A percentile compares a stretch with the other conserved stretches of the same genome.
These are phyloP conservation scores for Ceratocystis diversiconidia DNA, from an alignment of 2,329 filamentous ascomycete species.

Conservation along the genomic window DNA sequence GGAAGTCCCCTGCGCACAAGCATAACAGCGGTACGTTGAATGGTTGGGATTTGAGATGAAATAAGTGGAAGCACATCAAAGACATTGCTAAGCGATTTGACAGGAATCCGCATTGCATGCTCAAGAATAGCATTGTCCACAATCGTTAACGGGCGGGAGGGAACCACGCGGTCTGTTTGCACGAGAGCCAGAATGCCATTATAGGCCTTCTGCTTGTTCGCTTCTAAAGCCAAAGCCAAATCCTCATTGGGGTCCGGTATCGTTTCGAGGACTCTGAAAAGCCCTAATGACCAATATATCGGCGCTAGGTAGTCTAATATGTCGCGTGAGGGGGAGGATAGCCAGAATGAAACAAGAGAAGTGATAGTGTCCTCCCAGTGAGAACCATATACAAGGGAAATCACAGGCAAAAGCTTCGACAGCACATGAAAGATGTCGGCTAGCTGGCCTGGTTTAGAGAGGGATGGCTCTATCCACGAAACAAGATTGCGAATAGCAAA, in stretches of 20 bases:
- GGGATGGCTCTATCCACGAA: constrained; percentile 45
- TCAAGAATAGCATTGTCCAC: background rate
- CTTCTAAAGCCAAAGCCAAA: constrained; percentile 56
- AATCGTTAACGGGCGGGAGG: background rate
- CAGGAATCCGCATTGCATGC: background rate
- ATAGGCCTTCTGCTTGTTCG: constrained; percentile 23
- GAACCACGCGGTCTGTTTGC: constrained; percentile 24
- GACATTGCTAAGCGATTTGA: background rate
- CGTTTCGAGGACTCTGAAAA: constrained; percentile 49
- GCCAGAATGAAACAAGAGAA: constrained; percentile 24
- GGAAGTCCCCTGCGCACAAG: constrained; percentile 72
- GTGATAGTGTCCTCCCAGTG: constrained; percentile 62
- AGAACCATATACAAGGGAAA: constrained; percentile 72
- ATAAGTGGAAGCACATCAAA: background rate
- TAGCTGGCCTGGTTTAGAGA: constrained; percentile 23
- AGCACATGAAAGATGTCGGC: constrained; percentile 43
- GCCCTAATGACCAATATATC: constrained; percentile 56
- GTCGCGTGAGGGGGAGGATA: background rate
- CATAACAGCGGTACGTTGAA: constrained; percentile 69
- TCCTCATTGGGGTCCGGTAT: constrained; percentile 73
- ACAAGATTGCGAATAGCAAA: constrained; percentile 72
- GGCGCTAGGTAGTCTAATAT: background rate
- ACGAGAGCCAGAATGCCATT: constrained; percentile 49
- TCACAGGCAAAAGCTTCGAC: constrained; percentile 51
- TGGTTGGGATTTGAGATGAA: constrained; percentile 27